phyloP scores from a whole-genome alignment of 202 grass and related monocot species.

The Cymbopogon flexuosus region DNA sequence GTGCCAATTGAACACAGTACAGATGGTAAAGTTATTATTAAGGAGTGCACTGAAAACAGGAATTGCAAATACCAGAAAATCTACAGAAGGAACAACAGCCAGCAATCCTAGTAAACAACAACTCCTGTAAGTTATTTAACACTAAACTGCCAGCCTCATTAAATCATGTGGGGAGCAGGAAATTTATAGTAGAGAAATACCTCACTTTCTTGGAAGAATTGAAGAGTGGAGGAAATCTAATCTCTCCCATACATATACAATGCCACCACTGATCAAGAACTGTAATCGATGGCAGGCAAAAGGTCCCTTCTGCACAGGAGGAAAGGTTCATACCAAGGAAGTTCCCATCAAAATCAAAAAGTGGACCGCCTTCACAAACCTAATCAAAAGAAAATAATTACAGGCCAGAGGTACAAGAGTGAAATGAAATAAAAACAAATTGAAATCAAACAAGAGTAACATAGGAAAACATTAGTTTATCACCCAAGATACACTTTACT shows the following conservation, averaged over 20 bases:
- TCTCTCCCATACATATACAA: not conserved
- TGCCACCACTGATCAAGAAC: not conserved
- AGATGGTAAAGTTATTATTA: not conserved
- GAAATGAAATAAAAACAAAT: not conserved
- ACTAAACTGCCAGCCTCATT: not conserved
- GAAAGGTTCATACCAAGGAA: slow-evolving; percentile 11
- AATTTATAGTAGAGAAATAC: not conserved
- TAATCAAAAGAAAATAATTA: not conserved
- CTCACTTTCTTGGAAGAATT: not conserved
- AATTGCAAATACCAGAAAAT: not conserved
- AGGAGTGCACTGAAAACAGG: not conserved
- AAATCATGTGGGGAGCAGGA: not conserved
- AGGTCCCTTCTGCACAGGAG: not conserved
- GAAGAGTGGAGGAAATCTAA: not conserved
- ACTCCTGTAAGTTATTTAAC: not conserved
- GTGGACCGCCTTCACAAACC: not conserved
- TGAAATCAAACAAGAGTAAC: not conserved
- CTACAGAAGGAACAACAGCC: not conserved
- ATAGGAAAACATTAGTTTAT: not conserved
- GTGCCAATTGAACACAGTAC: not conserved
- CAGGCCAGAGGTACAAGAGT: not conserved
- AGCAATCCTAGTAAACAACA: not conserved
- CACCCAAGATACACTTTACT: not conserved
- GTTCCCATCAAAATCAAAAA: not conserved
- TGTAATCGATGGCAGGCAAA: not conserved